Conservation (phyloP, 2,329 filamentous ascomycete species). For the Penicillium sp. region DNA sequence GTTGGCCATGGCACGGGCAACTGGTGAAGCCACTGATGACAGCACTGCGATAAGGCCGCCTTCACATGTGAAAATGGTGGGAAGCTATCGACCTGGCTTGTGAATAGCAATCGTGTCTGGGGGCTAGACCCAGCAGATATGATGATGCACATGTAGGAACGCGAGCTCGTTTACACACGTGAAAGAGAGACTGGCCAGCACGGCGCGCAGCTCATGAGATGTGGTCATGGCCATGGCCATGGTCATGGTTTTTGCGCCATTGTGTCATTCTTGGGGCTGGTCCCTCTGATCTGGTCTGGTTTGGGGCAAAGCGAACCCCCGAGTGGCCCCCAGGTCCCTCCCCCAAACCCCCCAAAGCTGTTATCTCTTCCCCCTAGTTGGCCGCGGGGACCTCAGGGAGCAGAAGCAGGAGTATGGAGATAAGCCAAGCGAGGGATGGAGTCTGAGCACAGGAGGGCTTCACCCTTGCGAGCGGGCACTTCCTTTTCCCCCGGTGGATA, state of each 20-base stretch:
- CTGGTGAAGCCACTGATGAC: conserved; percentile 5
- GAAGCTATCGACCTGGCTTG: conserved; percentile 14
- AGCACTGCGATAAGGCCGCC: conserved; percentile 9
- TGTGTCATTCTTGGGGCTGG: background rate
- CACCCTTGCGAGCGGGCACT: conserved; percentile 4
- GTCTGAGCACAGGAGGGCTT: conserved; percentile 1
- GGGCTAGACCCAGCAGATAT: background rate
- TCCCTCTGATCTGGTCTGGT: background rate
- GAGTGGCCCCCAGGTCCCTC: too few relatives aligned
- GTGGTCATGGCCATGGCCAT: background rate
- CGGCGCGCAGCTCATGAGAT: conserved; percentile 3
- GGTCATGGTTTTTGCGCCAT: too few relatives aligned
- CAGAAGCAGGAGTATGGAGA: background rate
- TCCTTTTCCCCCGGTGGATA: conserved; percentile 7
- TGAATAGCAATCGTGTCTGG: conserved; percentile 5
- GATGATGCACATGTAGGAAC: background rate
- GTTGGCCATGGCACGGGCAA: background rate
- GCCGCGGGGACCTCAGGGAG: background rate
- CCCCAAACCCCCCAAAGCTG: background rate
- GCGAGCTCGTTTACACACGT: conserved; percentile 12
- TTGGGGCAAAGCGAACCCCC: background rate
- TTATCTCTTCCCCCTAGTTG: background rate
- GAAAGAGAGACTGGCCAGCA: conserved; percentile 19
- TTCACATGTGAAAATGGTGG: conserved; percentile 16
- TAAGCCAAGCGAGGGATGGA: conserved; percentile 3